Base-by-base conservation (phyloP, 1,139 yeast species). In the Yamadazyma kanchanaburiensis region DNA sequence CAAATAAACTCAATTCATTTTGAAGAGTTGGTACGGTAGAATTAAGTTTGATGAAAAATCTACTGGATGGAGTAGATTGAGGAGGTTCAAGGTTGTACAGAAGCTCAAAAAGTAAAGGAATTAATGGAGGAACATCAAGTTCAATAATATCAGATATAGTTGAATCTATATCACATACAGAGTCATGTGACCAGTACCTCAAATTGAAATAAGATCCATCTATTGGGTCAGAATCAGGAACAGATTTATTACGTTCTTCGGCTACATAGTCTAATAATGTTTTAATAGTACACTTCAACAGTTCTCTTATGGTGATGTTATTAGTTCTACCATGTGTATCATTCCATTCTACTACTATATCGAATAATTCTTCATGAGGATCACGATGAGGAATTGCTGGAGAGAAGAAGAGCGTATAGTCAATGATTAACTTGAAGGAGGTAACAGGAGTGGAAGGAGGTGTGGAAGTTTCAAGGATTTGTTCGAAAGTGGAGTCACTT, bases 41-140 rank as follows among this genome's bases (percentile, higher is more conserved):
- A 4, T 32, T 31, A 6, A 58, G 22, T 12, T 37, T 39, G 11
- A 43, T 22, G 17, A 43, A 39, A 23, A 40, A 41, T 22, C 48
- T 24, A 10, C 10, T 18, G 7, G 20, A 18, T 24, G 10, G 21
- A 4, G 21, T n/a, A 5, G 12, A n/a, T 10, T 6, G 12, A 4
- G 27, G 15, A 10, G 20, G 6, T 2, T 31, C 37, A 6, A 34
- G 13, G 15, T 37, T 32, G 26, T 39, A 43, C 38, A 34, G 38
- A 4, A 42, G 22, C 22, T 39, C 42, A 26, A 59, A 45, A 8
- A 34, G 24, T 1, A 55, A 48, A 2, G 54, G 46, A 3, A 24
- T 21, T 13, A 45, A 34, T 3, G 69, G 70, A 1, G 53, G 34
- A 2, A 61, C 64, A 35, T 62, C 69, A 10, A 63, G 37, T 12